Evolutionary conservation across 768 basidiomycete species (phyloP).

Genomic region (Lyophyllum shimeji): DNA sequence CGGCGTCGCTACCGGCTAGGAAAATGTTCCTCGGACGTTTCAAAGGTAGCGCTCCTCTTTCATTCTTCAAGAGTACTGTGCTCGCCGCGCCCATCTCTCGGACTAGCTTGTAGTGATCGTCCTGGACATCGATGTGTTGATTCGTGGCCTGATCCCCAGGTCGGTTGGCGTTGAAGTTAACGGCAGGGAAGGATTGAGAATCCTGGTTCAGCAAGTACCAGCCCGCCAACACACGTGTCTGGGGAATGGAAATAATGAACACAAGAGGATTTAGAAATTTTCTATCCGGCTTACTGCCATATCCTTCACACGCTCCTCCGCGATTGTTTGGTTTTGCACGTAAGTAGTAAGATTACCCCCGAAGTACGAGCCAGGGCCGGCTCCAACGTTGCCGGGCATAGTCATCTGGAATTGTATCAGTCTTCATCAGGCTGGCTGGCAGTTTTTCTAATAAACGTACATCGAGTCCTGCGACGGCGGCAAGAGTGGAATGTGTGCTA

Average conservation of each 20-base stretch:
- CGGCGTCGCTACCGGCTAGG: constrained; percentile 64
- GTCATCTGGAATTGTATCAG: constrained; percentile 52
- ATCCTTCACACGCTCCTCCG: constrained; percentile 64
- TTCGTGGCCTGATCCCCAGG: constrained; percentile 52
- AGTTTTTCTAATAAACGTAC: constrained; percentile 35
- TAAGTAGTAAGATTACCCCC: constrained; percentile 64
- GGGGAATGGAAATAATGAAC: constrained; percentile 34
- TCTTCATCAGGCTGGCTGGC: background rate
- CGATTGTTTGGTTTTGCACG: constrained; percentile 72
- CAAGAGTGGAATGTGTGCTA: constrained; percentile 57
- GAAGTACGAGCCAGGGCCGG: constrained; percentile 44
- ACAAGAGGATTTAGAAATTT: constrained; percentile 26
- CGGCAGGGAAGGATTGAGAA: constrained; percentile 53
- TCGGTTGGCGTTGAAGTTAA: constrained; percentile 71
- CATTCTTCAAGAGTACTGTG: constrained; percentile 77
- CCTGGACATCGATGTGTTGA: constrained; percentile 66
- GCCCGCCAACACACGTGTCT: constrained; percentile 65
- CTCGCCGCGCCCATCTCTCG: constrained; percentile 73
- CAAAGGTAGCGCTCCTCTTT: constrained; percentile 53
- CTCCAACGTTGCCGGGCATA: constrained; percentile 58
- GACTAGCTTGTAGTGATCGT: constrained; percentile 64
- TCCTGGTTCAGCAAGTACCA: constrained; percentile 75
- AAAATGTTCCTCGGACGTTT: constrained; percentile 56
- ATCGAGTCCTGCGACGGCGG: constrained; percentile 64
- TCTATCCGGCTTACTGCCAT: constrained; percentile 42